phyloP scores from a whole-genome alignment of 2,329 filamentous ascomycete species.

The Claviceps purpurea region DNA sequence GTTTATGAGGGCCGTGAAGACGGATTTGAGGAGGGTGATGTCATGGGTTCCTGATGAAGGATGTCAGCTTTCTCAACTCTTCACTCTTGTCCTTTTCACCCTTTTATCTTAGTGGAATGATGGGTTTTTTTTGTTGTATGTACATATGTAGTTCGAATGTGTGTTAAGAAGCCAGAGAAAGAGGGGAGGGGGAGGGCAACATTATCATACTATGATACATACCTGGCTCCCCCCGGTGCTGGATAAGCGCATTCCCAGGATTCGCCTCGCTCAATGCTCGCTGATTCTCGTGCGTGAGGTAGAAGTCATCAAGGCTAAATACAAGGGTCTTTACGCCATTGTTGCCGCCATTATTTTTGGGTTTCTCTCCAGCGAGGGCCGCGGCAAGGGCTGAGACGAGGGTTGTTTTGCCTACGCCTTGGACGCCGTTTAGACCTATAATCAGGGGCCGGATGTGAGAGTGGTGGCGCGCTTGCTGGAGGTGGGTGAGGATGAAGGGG shows the following conservation, averaged over 20 bases:
- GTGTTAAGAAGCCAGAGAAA: not conserved
- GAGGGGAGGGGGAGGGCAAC: not conserved
- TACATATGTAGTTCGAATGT: too few species aligned
- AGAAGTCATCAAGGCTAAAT: slow-evolving; percentile 81
- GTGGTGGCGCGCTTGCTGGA: slow-evolving; percentile 33
- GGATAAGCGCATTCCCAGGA: slow-evolving; percentile 60
- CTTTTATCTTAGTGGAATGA: not conserved
- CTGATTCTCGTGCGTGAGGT: slow-evolving; percentile 61
- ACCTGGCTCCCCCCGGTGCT: slow-evolving; percentile 72
- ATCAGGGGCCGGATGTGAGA: slow-evolving; percentile 50
- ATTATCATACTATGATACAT: slow-evolving; percentile 2
- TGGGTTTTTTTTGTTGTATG: too few species aligned
- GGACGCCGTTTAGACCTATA: slow-evolving; percentile 79
- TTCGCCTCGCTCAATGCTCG: slow-evolving; percentile 48
- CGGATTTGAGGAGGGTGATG: slow-evolving; percentile 44
- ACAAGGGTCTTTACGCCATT: slow-evolving; percentile 51
- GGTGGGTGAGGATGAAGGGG: slow-evolving; percentile 56
- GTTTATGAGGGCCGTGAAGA: slow-evolving; percentile 46
- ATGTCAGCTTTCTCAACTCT: not conserved
- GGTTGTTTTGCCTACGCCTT: slow-evolving; percentile 87
- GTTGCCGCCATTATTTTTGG: not conserved
- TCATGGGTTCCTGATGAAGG: slow-evolving; percentile 53
- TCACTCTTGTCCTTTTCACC: not conserved
- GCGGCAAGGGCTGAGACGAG: slow-evolving; percentile 56
- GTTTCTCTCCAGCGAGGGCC: slow-evolving; percentile 35